Evolutionary conservation across 2,329 filamentous ascomycete species (phyloP).

Genomic region (Coniochaeta hoffmannii): DNA sequence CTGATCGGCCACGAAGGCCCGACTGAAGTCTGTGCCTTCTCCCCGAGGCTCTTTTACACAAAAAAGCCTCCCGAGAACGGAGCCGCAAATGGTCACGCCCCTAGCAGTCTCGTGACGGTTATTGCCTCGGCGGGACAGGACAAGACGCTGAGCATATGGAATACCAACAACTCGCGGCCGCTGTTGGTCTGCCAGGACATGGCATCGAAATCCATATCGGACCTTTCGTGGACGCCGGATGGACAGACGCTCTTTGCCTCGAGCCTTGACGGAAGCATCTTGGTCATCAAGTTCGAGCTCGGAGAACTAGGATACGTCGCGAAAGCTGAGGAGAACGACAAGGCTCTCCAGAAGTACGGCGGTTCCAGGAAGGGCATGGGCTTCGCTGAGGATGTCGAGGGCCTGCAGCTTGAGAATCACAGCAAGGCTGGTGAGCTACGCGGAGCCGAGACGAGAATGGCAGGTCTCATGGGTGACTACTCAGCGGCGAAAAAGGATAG

Average conservation of each 20-base stretch:
- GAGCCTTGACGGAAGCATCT: conserved; percentile 82
- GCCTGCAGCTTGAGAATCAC: conserved; percentile 77
- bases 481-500: conserved; percentile 39
- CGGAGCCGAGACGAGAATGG: conserved; percentile 91
- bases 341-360: conserved; percentile 86
- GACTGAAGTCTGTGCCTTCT: conserved; percentile 95
- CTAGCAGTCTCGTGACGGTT: conserved; percentile 66
- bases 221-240: conserved; percentile 89
- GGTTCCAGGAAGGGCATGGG: conserved; percentile 81
- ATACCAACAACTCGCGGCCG: conserved; percentile 87
- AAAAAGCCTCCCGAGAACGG: conserved; percentile 53
- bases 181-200: conserved; percentile 87
- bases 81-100: conserved; percentile 37
- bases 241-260: conserved; percentile 80
- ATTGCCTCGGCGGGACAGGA: conserved; percentile 96
- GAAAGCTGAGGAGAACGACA: conserved; percentile 81
- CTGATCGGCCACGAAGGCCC: conserved; percentile 95
- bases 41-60: conserved; percentile 78
- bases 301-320: conserved; percentile 89
- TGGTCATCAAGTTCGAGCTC: conserved; percentile 72
- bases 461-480: conserved; percentile 87
- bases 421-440: conserved; percentile 88
- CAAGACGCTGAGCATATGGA: conserved; percentile 95
- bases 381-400: conserved; percentile 87
- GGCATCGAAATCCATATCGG: conserved; percentile 84